Conservation (phyloP, 2,329 filamentous ascomycete genomes). For the Neofusicoccum umdonicola region DNA sequence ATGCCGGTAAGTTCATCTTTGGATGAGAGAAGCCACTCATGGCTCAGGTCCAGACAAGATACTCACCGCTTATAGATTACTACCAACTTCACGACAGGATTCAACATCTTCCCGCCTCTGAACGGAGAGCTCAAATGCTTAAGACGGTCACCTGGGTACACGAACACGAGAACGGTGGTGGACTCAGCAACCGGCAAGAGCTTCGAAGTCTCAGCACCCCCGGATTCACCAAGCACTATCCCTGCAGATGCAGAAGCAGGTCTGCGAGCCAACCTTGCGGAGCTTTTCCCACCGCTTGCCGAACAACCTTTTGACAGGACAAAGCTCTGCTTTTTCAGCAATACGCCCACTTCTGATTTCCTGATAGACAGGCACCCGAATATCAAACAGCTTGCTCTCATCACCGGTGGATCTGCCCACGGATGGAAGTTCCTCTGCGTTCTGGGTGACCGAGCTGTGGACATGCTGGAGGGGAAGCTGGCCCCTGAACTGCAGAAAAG, state of each 20-base stretch:
- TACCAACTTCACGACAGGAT: slow-evolving; percentile 15
- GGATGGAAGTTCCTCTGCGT: slow-evolving; percentile 62
- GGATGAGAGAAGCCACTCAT: not conserved
- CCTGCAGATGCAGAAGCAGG: slow-evolving; percentile 11
- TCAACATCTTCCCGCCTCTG: slow-evolving; percentile 17
- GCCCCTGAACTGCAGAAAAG: slow-evolving; percentile 3
- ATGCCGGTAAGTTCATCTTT: slow-evolving; percentile 7
- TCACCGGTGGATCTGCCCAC: slow-evolving; percentile 61
- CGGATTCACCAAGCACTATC: slow-evolving; percentile 11
- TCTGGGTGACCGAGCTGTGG: slow-evolving; percentile 55
- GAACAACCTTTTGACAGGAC: slow-evolving; percentile 46
- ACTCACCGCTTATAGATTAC: slow-evolving; percentile 2
- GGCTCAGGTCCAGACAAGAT: not conserved
- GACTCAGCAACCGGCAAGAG: not conserved
- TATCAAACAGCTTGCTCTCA: slow-evolving; percentile 52
- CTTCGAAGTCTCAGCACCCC: slow-evolving; percentile 4
- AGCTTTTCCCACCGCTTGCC: slow-evolving; percentile 23
- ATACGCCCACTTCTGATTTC: slow-evolving; percentile 56
- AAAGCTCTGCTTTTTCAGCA: slow-evolving; percentile 57
- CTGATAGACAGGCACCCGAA: slow-evolving; percentile 53
- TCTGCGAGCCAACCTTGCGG: slow-evolving; percentile 10
- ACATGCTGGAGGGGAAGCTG: slow-evolving; percentile 26
- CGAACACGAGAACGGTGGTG: not conserved
- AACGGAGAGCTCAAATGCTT: slow-evolving; percentile 17
- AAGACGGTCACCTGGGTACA: slow-evolving; percentile 13